Evolutionary conservation across 805 yeast species (phyloP).

Genomic region (Brettanomyces naardenensis): DNA sequence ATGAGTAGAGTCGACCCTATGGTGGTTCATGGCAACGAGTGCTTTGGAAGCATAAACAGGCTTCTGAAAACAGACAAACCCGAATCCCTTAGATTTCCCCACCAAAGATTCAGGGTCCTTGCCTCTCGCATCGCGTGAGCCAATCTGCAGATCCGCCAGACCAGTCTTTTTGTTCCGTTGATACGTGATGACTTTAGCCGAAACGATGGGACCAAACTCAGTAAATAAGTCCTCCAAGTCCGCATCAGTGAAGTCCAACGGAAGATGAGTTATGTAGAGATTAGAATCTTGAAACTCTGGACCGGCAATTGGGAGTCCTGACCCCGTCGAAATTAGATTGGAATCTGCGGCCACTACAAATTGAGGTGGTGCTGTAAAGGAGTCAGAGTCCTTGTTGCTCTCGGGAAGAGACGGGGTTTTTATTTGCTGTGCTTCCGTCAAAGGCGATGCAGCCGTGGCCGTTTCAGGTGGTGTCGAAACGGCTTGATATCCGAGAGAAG

Average conservation of each 20-base stretch:
- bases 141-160: constrained; percentile 8
- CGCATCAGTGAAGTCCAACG: constrained; percentile 45
- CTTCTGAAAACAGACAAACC: constrained; percentile 67
- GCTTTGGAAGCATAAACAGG: constrained; percentile 66
- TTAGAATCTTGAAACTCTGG: constrained; percentile 60
- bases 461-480: background rate
- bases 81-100: constrained; percentile 62
- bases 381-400: background rate
- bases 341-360: constrained; percentile 23
- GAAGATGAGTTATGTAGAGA: constrained; percentile 61
- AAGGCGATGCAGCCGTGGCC: background rate
- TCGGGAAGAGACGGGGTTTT: background rate
- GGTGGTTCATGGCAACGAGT: constrained; percentile 54
- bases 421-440: background rate
- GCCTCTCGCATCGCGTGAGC: constrained; percentile 3
- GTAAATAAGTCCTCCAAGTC: constrained; percentile 37
- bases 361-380: constrained; percentile 5
- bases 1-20: constrained; percentile 27
- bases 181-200: constrained; percentile 49
- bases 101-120: constrained; percentile 6
- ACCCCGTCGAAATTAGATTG: constrained; percentile 19
- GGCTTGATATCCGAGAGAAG: background rate
- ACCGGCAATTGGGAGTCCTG: constrained; percentile 35
- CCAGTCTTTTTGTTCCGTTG: constrained; percentile 20
- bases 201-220: constrained; percentile 42